These are phyloP conservation scores for Cyanidiococcus yangmingshanensis DNA, from an alignment of 23 red algal species.

Conservation along the genomic window DNA sequence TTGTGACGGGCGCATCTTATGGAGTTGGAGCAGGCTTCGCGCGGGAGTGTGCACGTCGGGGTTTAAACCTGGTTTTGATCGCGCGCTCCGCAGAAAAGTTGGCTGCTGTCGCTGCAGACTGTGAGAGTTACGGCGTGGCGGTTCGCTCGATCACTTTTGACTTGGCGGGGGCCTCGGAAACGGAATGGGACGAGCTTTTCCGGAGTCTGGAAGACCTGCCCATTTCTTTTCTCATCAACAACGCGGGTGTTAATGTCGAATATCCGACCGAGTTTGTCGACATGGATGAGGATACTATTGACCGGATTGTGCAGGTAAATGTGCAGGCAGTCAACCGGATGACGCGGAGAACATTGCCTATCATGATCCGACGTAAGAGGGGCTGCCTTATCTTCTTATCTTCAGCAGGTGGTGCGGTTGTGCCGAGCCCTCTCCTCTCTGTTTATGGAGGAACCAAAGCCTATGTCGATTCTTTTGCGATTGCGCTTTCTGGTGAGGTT, in stretches of 20 bases:
- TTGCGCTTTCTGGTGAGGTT: constrained; percentile 59
- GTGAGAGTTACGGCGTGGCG: constrained; percentile 20
- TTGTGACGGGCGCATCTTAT: constrained; percentile 88
- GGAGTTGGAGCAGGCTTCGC: constrained; percentile 77
- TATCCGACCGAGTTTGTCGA: constrained; percentile 91
- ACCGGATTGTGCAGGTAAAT: constrained; percentile 78
- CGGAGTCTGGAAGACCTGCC: neutral
- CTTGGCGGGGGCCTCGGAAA: constrained; percentile 42
- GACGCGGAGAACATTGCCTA: constrained; percentile 53
- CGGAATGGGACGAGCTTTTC: constrained; percentile 30
- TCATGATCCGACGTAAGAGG: constrained; percentile 31
- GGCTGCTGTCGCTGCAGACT: constrained; percentile 31
- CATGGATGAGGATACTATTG: constrained; percentile 32
- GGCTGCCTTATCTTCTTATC: constrained; percentile 56
- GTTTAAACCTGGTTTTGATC: constrained; percentile 60
- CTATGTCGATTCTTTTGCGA: constrained; percentile 72
- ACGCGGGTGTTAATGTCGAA: constrained; percentile 86
- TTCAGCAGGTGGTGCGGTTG: constrained; percentile 67
- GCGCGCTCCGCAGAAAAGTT: constrained; percentile 73
- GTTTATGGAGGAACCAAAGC: constrained; percentile 86
- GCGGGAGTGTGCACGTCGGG: constrained; percentile 41
- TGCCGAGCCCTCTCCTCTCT: constrained; percentile 62
- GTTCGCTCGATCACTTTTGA: constrained; percentile 53
- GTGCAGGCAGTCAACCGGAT: constrained; percentile 49
- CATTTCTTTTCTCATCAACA: constrained; percentile 59